A percentile compares a stretch with the other conserved stretches of the same genome.
phyloP scores from a whole-genome alignment of 75 land plant genomes.

The Ceratopteris richardii region DNA sequence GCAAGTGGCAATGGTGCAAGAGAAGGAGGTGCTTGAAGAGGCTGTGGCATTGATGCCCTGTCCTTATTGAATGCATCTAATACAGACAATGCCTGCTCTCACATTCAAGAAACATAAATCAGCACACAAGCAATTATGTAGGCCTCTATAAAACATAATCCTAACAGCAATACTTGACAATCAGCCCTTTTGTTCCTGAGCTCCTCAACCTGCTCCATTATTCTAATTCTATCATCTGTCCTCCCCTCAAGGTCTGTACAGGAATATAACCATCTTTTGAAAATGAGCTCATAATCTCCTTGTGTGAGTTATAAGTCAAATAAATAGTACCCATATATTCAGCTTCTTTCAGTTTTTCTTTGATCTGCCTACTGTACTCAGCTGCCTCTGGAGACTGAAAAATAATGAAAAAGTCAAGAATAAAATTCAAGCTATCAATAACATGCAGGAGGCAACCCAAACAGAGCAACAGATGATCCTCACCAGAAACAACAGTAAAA shows the following conservation, averaged over 20 bases:
- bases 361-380: conserved; percentile 82
- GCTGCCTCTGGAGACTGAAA: conserved; percentile 70
- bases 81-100: conserved; percentile 66
- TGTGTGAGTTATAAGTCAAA: background rate
- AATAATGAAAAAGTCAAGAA: background rate
- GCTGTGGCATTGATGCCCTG: conserved; percentile 84
- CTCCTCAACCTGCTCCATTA: conserved; percentile 76
- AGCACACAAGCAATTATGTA: too few species aligned
- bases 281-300: conserved; percentile 4
- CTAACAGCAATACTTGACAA: conserved; percentile 74
- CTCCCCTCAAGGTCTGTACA: conserved; percentile 82
- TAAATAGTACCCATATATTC: conserved; percentile 71
- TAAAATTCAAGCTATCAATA: background rate
- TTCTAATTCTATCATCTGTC: conserved; percentile 70
- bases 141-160: too few species aligned
- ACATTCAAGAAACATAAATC: background rate
- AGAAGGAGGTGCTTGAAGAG: conserved; percentile 58
- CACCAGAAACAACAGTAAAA: background rate
- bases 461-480: background rate
- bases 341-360: conserved; percentile 77
- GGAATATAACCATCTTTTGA: background rate
- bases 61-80: conserved; percentile 97
- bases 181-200: conserved; percentile 85
- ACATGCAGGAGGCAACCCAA: background rate
- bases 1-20: conserved; percentile 60